Conservation (phyloP, 2,329 filamentous ascomycete species). For the Didymella glomerata region DNA sequence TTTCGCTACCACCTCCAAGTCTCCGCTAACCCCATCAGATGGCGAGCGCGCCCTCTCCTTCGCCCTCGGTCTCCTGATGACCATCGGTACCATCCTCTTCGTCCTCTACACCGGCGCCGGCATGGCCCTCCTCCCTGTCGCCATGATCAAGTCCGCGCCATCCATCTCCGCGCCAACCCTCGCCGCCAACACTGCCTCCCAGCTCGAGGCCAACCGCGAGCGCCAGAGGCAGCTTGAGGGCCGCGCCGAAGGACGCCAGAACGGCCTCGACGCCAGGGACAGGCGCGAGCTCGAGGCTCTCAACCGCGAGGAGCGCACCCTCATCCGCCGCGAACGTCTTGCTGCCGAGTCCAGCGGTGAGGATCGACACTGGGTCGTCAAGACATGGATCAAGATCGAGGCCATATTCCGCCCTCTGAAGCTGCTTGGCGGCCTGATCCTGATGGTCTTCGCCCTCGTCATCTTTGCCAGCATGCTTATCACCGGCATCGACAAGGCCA, state of each 20-base stretch:
- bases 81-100: constrained; percentile 85
- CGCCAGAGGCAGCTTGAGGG: constrained; percentile 90
- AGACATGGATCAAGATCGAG: constrained; percentile 79
- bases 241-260: constrained; percentile 78
- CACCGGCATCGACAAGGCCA: constrained; percentile 94
- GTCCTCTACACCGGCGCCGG: constrained; percentile 88
- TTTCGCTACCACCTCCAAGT: constrained; percentile 22
- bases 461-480: constrained; percentile 94
- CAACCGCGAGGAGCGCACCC: constrained; percentile 87
- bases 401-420: constrained; percentile 88
- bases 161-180: constrained; percentile 83
- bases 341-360: constrained; percentile 83
- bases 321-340: constrained; percentile 87
- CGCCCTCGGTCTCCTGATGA: constrained; percentile 85
- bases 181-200: constrained; percentile 77
- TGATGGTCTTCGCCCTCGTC: constrained; percentile 77
- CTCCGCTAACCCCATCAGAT: constrained; percentile 56
- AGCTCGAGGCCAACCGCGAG: constrained; percentile 87
- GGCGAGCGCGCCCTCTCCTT: constrained; percentile 94
- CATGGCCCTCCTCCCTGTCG: constrained; percentile 85
- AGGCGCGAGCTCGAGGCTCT: constrained; percentile 87
- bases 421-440: constrained; percentile 80
- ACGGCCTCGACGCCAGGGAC: constrained; percentile 82
- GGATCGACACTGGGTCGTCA: constrained; percentile 76
- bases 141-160: constrained; percentile 90